A percentile compares a stretch with the other conserved stretches of the same genome.
Conservation (phyloP, 2,329 filamentous ascomycete genomes). For the Geosmithia putterillii region DNA sequence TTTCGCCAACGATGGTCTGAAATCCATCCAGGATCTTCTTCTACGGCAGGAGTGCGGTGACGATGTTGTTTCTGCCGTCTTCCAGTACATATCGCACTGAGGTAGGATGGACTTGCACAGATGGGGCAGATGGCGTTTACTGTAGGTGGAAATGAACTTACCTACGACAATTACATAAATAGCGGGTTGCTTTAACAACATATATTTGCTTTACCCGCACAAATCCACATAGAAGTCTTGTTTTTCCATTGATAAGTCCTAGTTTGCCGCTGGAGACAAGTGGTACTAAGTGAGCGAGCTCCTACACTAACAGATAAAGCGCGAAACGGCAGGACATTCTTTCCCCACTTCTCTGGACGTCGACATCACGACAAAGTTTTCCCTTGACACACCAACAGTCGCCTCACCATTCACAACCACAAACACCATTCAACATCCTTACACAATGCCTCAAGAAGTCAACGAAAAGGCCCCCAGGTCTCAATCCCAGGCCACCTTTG, state of each 20-base stretch:
- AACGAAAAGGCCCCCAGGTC: constrained; percentile 4
- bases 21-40: constrained; percentile 79
- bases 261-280: background rate
- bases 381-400: background rate
- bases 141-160: background rate
- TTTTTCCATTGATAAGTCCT: background rate
- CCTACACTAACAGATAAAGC: no score
- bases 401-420: background rate
- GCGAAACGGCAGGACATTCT: no score
- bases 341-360: no score
- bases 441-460: constrained; percentile 8
- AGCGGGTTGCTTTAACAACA: background rate
- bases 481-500: constrained; percentile 32
- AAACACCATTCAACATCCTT: background rate
- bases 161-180: background rate
- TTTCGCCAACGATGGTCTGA: constrained; percentile 71
- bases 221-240: background rate
- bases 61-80: constrained; percentile 79
- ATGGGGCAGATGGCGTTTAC: no score
- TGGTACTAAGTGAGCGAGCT: no score
- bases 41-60: constrained; percentile 75
- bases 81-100: constrained; percentile 93
- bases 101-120: background rate
- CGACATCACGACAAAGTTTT: background rate
- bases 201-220: background rate